Conservation (phyloP, 108 stramenopile genomes). For the Nitzschia palea region DNA sequence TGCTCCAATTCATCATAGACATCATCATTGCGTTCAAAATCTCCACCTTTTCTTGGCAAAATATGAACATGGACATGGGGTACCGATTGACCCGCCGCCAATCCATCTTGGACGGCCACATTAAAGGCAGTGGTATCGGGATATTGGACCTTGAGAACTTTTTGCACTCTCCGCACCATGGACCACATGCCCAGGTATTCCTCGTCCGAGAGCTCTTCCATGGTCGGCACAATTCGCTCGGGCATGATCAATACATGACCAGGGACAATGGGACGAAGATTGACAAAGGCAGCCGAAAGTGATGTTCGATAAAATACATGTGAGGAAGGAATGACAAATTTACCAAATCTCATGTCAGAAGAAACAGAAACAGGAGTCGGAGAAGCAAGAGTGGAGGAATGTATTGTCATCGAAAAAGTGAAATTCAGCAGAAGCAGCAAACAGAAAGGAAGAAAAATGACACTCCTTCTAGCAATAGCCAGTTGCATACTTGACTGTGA, state of each 20-base stretch:
- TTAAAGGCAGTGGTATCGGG: slow-evolving; percentile 64
- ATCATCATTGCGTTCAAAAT: slow-evolving; percentile 85
- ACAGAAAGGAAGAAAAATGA: too few species aligned
- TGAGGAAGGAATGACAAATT: slow-evolving; percentile 62
- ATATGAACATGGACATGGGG: slow-evolving; percentile 94
- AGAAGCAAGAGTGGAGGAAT: not conserved
- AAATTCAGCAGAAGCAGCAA: too few species aligned
- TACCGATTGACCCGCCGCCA: slow-evolving; percentile 80
- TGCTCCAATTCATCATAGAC: slow-evolving; percentile 78
- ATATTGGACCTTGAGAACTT: slow-evolving; percentile 52
- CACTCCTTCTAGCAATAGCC: too few species aligned
- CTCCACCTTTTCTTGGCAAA: slow-evolving; percentile 64
- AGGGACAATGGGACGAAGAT: slow-evolving; percentile 86
- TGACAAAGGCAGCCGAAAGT: slow-evolving; percentile 71
- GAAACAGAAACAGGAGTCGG: not conserved
- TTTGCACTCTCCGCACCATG: slow-evolving; percentile 71
- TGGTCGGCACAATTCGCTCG: slow-evolving; percentile 44
- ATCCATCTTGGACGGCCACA: slow-evolving; percentile 91
- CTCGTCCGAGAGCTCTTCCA: slow-evolving; percentile 68
- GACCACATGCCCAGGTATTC: slow-evolving; percentile 84
- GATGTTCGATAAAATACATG: slow-evolving; percentile 66
- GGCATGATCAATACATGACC: slow-evolving; percentile 89
- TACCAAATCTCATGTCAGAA: slow-evolving; percentile 58
- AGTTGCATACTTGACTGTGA: too few species aligned
- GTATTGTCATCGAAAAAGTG: not conserved